phyloP scores from a whole-genome alignment of 1,284 basidiomycete genomes.

The Rhodotorula mucilaginosa region DNA sequence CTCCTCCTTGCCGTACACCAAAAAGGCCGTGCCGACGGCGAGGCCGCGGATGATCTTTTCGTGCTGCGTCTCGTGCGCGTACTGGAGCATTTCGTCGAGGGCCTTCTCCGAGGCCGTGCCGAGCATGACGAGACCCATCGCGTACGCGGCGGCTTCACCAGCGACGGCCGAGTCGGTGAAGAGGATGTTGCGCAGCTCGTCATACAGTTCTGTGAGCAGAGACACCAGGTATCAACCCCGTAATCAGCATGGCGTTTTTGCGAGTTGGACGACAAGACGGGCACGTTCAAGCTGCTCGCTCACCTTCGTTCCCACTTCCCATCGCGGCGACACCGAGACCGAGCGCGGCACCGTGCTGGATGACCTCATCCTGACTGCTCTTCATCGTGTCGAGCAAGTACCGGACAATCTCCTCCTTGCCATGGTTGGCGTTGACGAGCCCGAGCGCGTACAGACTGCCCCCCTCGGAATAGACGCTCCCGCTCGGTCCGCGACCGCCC shows the following conservation, averaged over 20 bases:
- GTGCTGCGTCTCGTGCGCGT: constrained; percentile 91
- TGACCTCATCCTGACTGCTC: constrained; percentile 66
- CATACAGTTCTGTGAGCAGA: constrained; percentile 67
- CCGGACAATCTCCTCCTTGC: constrained; percentile 61
- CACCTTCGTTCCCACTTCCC: constrained; percentile 73
- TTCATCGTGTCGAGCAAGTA: constrained; percentile 76
- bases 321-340: constrained; percentile 90
- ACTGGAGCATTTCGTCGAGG: constrained; percentile 87
- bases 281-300: constrained; percentile 28
- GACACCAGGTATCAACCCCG: no score
- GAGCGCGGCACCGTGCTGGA: constrained; percentile 91
- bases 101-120: constrained; percentile 75
- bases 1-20: constrained; percentile 87
- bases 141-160: constrained; percentile 88
- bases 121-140: constrained; percentile 95
- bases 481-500: constrained; percentile 53
- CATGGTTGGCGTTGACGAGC: constrained; percentile 73
- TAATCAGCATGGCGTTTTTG: no score
- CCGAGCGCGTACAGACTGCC: constrained; percentile 92
- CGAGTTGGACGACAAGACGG: not conserved
- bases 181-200: constrained; percentile 79
- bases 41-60: constrained; percentile 97
- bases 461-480: constrained; percentile 74
- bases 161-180: constrained; percentile 91
- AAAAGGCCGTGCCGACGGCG: constrained; percentile 82